Evolutionary conservation across 768 basidiomycete species (phyloP).

Genomic region (Russula compacta): DNA sequence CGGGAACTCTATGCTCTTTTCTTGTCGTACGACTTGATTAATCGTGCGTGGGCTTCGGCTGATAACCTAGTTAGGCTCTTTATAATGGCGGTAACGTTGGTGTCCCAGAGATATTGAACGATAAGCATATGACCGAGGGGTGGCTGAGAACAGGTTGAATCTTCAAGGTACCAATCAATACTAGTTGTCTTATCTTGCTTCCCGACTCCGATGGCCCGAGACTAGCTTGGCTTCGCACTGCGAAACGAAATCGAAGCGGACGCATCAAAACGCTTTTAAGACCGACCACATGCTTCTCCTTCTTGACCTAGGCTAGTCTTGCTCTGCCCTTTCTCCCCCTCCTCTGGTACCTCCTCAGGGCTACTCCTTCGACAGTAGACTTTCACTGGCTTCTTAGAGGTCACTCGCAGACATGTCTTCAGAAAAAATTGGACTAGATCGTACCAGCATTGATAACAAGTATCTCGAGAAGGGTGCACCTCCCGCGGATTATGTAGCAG

Average conservation of each 20-base stretch:
- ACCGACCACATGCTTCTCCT: neutral
- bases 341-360: neutral
- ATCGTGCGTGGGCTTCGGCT: too few species aligned
- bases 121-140: too few species aligned
- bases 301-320: neutral
- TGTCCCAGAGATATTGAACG: too few species aligned
- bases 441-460: neutral
- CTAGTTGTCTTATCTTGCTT: neutral
- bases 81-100: too few species aligned
- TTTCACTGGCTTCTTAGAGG: neutral
- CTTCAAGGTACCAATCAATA: too few species aligned
- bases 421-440: neutral
- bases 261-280: neutral
- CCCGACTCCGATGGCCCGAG: neutral
- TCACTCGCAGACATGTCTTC: neutral
- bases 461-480: slow-evolving; percentile 24
- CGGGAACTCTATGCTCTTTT: too few species aligned
- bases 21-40: too few species aligned
- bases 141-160: neutral
- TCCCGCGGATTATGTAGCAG: slow-evolving; percentile 21
- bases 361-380: neutral
- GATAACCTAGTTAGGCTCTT: too few species aligned
- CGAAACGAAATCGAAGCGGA: neutral
- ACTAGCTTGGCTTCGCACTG: neutral
- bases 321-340: neutral